Percentiles rank a stretch among this genome's conserved stretches.
Evolutionary conservation across 257 asterid genomes (phyloP).

Genomic region (Solanum chiquidenum): DNA sequence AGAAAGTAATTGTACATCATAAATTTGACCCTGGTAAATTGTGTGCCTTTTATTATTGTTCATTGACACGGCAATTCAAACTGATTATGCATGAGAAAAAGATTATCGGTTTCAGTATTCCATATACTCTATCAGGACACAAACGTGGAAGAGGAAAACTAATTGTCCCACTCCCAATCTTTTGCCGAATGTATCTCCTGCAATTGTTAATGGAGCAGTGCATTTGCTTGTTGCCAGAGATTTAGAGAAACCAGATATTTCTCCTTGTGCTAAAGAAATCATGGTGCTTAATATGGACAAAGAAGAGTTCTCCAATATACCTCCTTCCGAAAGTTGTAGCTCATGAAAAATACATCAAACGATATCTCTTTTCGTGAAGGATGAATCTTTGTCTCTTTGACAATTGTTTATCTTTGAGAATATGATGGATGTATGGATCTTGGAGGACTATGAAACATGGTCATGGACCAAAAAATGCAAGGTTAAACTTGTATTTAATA

Average conservation of each 20-base stretch:
- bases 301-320: neutral
- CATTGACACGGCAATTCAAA: neutral
- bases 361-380: neutral
- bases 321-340: neutral
- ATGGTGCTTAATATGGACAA: neutral
- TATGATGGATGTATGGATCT: neutral
- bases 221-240: neutral
- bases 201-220: neutral
- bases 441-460: neutral
- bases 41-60: neutral
- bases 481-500: neutral
- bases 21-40: neutral
- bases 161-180: neutral
- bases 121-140: neutral
- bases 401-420: neutral
- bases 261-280: neutral
- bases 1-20: neutral
- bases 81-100: neutral
- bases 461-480: neutral
- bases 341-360: neutral
- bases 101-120: neutral
- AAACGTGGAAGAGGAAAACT: neutral
- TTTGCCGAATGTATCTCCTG: neutral
- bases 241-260: neutral
- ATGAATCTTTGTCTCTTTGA: neutral